Percentiles rank a stretch among this genome's conserved stretches.
phyloP scores from a whole-genome alignment of 345 rosid species.

The Balakata baccata region DNA sequence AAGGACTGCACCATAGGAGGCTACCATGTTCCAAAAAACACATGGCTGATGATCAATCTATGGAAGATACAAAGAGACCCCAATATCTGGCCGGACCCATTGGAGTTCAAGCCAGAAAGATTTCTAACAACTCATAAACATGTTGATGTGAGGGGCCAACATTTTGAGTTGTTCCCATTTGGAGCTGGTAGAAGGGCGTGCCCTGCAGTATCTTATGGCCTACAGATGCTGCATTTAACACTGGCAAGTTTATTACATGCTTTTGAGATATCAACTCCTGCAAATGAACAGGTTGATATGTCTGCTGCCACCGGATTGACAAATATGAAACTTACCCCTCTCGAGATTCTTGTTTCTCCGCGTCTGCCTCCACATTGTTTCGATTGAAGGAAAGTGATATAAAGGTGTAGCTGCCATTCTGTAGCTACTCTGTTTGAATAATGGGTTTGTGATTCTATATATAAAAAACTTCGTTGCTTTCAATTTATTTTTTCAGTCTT shows the following conservation, averaged over 20 bases:
- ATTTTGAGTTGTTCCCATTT: conserved; percentile 22
- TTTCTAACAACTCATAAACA: too few species aligned
- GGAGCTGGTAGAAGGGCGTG: conserved; percentile 44
- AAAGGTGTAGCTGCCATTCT: too few species aligned
- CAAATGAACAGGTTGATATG: conserved; percentile 21
- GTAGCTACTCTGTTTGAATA: too few species aligned
- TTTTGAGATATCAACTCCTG: conserved; percentile 22
- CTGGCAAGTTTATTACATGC: conserved; percentile 37
- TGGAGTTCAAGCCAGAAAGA: too few species aligned
- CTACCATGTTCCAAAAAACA: conserved; percentile 31
- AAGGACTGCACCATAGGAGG: conserved; percentile 30
- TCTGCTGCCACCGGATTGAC: conserved; percentile 16
- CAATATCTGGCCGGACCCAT: too few species aligned
- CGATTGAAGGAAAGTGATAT: too few species aligned
- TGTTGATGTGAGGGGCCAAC: conserved; percentile 29
- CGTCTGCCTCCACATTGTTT: conserved; percentile 5
- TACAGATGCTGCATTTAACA: conserved; percentile 27
- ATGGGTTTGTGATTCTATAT: too few species aligned
- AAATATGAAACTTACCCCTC: conserved; percentile 15
- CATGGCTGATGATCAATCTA: conserved; percentile 17
- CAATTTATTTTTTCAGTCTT: too few species aligned
- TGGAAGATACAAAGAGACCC: too few species aligned
- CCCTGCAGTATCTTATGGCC: conserved; percentile 29
- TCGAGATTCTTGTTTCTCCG: conserved; percentile 21
- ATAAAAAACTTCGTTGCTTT: too few species aligned